A percentile compares a stretch with the other conserved stretches of the same genome.
Conservation (phyloP, 208 protist genomes). For the Entamoeba moshkovskii region DNA sequence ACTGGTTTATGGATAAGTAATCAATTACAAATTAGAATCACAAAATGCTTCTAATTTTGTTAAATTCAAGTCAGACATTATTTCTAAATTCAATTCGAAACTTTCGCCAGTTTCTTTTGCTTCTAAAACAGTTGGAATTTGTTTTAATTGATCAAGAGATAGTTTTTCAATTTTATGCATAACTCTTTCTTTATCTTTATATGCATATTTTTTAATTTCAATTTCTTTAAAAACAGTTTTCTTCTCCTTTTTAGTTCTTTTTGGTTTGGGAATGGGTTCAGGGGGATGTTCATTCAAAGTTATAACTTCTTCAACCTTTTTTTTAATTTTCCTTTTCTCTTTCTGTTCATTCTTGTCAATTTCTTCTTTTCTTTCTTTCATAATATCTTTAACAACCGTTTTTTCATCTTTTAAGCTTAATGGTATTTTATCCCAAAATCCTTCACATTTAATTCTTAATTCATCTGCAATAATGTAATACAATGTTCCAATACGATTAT, state of each 20-base stretch:
- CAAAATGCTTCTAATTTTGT: not conserved
- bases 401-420: not conserved
- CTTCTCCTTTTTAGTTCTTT: not conserved
- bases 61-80: not conserved
- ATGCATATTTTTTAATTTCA: not conserved
- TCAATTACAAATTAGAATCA: not conserved
- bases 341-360: not conserved
- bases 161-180: not conserved
- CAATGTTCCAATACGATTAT: not conserved
- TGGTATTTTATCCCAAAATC: not conserved
- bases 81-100: not conserved
- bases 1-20: too few relatives aligned
- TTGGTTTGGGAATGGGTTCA: not conserved
- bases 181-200: not conserved
- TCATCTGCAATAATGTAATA: not conserved
- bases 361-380: not conserved
- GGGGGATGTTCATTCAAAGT: not conserved
- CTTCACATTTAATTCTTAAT: not conserved
- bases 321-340: not conserved
- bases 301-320: not conserved
- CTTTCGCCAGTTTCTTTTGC: not conserved
- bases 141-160: not conserved
- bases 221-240: not conserved
- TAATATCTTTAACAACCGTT: too few relatives aligned
- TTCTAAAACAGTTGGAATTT: not conserved